A percentile compares a stretch with the other conserved stretches of the same genome.
phyloP scores from a whole-genome alignment of 768 basidiomycete species.

The Lentinula boryana region DNA sequence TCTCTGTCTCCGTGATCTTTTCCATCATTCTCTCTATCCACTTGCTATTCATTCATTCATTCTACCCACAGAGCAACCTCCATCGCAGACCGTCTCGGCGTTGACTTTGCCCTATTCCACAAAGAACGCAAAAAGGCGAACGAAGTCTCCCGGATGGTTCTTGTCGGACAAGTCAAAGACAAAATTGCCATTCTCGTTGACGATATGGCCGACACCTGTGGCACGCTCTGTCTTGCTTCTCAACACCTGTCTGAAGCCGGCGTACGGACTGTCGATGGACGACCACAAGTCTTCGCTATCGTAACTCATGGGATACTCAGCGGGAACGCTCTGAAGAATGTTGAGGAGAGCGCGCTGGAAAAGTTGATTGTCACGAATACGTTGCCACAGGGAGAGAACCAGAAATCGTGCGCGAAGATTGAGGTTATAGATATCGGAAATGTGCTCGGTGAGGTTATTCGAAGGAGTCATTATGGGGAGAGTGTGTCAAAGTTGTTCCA shows the following conservation, averaged over 20 bases:
- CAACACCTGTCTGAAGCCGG: conserved; percentile 86
- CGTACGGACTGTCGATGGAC: conserved; percentile 37
- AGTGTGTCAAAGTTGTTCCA: conserved; percentile 86
- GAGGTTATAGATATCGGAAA: conserved; percentile 94
- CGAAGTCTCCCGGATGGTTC: conserved; percentile 89
- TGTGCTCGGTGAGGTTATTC: conserved; percentile 93
- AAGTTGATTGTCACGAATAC: conserved; percentile 99
- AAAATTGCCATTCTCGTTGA: conserved; percentile 94
- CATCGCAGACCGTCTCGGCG: conserved; percentile 91
- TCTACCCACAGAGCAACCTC: conserved; percentile 74
- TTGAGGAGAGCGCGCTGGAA: conserved; percentile 73
- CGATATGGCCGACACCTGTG: conserved; percentile 98
- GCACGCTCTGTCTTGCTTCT: conserved; percentile 90
- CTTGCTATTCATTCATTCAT: neutral
- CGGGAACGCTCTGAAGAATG: conserved; percentile 75
- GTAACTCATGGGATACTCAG: conserved; percentile 96
- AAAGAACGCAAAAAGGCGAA: conserved; percentile 98
- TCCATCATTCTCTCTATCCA: no score
- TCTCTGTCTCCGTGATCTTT: no score
- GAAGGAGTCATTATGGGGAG: conserved; percentile 96
- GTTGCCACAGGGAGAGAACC: conserved; percentile 82
- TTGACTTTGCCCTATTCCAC: conserved; percentile 99
- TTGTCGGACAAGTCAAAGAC: conserved; percentile 90
- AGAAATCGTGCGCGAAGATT: conserved; percentile 65
- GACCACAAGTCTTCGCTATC: conserved; percentile 68